Evolutionary conservation across 2,329 filamentous ascomycete genomes (phyloP), one percentile per base, ranked within the genome.

Genomic region (Aureobasidium sp.): DNA sequence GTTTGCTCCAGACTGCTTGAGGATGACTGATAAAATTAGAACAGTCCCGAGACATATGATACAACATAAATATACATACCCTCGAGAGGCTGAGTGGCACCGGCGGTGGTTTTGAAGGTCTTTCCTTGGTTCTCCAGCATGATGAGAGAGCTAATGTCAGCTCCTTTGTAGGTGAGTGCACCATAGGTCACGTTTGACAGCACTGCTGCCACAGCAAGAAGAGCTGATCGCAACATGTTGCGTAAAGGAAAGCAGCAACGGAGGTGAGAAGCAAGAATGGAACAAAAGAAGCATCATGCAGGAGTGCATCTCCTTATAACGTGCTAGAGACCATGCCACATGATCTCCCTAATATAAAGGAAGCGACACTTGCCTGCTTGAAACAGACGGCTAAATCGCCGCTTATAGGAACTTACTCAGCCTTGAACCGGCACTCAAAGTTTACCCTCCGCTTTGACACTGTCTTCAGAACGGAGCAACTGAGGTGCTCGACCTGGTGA

Each of bases 111-210:
- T 62, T 73, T 74, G 71, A 76, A 81, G 13, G 74, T 72, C 31
- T 68, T 71, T 7, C 77, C 77, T 10, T 69, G 70, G 31, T 72
- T 71, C 69, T 79, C 77, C 45, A 79, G 71, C 38, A 74, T 73
- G 11, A 73, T 69, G 2, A 78, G 70, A 1, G 77, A 79, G 43
- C 72, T 75, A 53, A 79, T 73, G 66, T 80, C 78, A 63, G 79
- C 75, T 47, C 78, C 77, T 68, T 77, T 76, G 68, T 74, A 78
- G 2, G 70, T 69, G 18, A 72, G 66, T 13, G 69, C 65, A 29
- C 68, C 70, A 25, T 38, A 40, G 16, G 66, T 56, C 16, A 69
- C 50, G n/a, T 38, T 55, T 6, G 60, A 54, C 60, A 64, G 42
- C 20, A 55, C 27, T 33, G 47, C 47, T 16, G 47, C 33, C 38